phyloP scores from a whole-genome alignment of 2,329 filamentous ascomycete genomes.

The Pezicula rhizophila region DNA sequence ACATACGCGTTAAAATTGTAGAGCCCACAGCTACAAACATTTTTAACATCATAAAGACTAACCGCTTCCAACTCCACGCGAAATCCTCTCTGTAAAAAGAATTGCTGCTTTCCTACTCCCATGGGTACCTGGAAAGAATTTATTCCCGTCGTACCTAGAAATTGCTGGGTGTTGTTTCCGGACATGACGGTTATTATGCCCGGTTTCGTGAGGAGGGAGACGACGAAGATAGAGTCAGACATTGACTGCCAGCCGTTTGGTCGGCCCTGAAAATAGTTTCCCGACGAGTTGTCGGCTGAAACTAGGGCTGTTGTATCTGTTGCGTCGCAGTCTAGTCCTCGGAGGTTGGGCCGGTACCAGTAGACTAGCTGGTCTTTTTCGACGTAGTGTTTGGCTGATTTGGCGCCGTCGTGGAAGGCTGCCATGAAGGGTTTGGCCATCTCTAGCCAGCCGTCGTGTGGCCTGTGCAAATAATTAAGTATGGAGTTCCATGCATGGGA shows the following conservation, averaged over 20 bases:
- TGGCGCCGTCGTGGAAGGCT: conserved; percentile 10
- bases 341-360: conserved; percentile 33
- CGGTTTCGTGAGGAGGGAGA: conserved; percentile 22
- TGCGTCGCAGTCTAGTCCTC: conserved; percentile 25
- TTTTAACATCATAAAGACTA: conserved; percentile 12
- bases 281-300: conserved; percentile 10
- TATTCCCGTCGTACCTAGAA: conserved; percentile 13
- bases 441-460: conserved; percentile 42
- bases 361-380: conserved; percentile 27
- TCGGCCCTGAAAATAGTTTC: conserved; percentile 18
- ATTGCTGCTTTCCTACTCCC: conserved; percentile 15
- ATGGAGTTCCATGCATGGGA: no score
- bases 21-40: conserved; percentile 15
- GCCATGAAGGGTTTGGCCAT: conserved; percentile 19
- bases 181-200: conserved; percentile 24
- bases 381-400: conserved; percentile 10
- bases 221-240: conserved; percentile 17
- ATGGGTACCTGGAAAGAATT: conserved; percentile 14
- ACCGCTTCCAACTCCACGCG: conserved; percentile 11
- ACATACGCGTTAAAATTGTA: conserved; percentile 23
- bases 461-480: conserved; percentile 21
- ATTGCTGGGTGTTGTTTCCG: conserved; percentile 16
- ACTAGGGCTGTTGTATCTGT: conserved; percentile 26
- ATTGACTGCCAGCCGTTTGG: conserved; percentile 26
- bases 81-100: conserved; percentile 10